phyloP scores from a whole-genome alignment of 1,284 basidiomycete genomes.

The Trametes sp. region DNA sequence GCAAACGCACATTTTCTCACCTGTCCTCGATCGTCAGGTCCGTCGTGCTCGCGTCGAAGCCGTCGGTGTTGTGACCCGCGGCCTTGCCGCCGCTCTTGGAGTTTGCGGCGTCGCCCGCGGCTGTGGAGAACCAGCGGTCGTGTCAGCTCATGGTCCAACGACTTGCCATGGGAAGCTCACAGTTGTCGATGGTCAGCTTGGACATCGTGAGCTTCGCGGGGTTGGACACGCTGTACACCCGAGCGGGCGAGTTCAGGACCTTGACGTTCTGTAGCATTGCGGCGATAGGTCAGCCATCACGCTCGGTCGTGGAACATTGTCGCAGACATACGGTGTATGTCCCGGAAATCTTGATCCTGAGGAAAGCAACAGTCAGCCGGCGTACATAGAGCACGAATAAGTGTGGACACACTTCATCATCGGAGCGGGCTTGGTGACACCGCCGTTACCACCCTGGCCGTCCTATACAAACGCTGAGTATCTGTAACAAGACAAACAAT shows the following conservation, averaged over 20 bases:
- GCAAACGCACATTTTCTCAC: no score
- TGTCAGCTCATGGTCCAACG: neutral
- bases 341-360: slow-evolving; percentile 61
- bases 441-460: slow-evolving; percentile 48
- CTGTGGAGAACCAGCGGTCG: slow-evolving; percentile 22
- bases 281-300: no score
- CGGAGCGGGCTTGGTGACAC: slow-evolving; percentile 47
- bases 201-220: slow-evolving; percentile 42
- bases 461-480: slow-evolving; percentile 36
- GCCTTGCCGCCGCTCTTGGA: slow-evolving; percentile 49
- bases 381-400: neutral
- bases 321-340: slow-evolving; percentile 47
- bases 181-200: slow-evolving; percentile 47
- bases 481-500: neutral
- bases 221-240: slow-evolving; percentile 46
- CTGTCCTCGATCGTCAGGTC: slow-evolving; percentile 53
- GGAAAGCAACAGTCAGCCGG: slow-evolving; percentile 5
- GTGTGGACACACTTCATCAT: slow-evolving; percentile 42
- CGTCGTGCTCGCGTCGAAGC: slow-evolving; percentile 56
- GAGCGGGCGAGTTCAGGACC: slow-evolving; percentile 48
- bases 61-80: slow-evolving; percentile 56
- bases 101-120: slow-evolving; percentile 50
- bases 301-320: neutral
- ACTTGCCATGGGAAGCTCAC: slow-evolving; percentile 28
- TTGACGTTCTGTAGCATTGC: slow-evolving; percentile 42